Conservation (phyloP, 2,329 filamentous ascomycete species). For the Stachybotrys chartarum region DNA sequence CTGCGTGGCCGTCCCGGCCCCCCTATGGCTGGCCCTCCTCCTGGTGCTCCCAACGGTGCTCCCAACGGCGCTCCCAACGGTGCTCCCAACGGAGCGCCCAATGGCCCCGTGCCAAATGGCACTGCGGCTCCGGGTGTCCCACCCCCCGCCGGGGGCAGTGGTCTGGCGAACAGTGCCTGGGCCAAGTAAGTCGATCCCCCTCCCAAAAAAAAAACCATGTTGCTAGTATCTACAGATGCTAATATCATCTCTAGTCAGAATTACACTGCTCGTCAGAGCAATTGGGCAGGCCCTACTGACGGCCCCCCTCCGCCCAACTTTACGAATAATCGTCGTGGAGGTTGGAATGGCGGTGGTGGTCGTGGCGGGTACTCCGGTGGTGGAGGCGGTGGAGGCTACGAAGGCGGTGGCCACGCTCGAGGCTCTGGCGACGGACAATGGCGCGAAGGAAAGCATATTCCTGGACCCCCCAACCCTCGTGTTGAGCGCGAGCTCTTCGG, state of each 20-base stretch:
- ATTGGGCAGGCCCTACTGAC: not conserved
- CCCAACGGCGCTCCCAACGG: constrained; percentile 14
- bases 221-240: constrained; percentile 3
- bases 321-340: constrained; percentile 24
- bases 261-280: constrained; percentile 24
- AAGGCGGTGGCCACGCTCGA: constrained; percentile 80
- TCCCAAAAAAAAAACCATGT: too few relatives aligned
- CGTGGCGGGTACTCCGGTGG: constrained; percentile 41
- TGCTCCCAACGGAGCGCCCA: constrained; percentile 2
- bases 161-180: constrained; percentile 59
- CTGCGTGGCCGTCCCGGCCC: constrained; percentile 53
- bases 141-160: constrained; percentile 27
- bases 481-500: constrained; percentile 95
- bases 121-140: constrained; percentile 10
- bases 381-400: constrained; percentile 60
- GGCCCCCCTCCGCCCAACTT: constrained; percentile 9
- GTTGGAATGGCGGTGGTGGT: constrained; percentile 26
- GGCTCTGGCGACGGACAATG: constrained; percentile 94
- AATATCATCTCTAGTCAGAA: constrained; percentile 12
- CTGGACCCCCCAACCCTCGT: constrained; percentile 81
- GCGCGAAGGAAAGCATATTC: constrained; percentile 93
- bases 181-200: constrained; percentile 42
- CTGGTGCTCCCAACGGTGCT: constrained; percentile 9
- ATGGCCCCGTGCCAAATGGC: constrained; percentile 5
- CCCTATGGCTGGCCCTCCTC: constrained; percentile 28